Evolutionary conservation across 352 stramenopile species (phyloP), one percentile per base, ranked within the genome.

Genomic region (Globisporangium camurandrum): DNA sequence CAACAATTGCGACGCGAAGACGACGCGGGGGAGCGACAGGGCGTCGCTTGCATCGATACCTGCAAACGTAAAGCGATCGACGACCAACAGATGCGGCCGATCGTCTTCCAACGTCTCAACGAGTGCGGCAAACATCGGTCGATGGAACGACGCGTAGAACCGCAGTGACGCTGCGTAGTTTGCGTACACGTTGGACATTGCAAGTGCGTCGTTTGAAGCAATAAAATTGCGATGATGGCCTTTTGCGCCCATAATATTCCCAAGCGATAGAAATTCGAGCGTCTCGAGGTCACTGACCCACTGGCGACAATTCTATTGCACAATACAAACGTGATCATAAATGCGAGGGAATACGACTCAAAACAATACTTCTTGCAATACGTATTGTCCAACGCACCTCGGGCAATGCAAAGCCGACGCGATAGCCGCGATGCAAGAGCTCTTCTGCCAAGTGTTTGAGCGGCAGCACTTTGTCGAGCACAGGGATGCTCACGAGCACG

Each of bases 31-130:
- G n/a, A 93, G 48, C 9, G 66, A 46, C 24, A 90, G 58, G 23
- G 60, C 62, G 46, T 92, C 67, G 58, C 66, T 74, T 24, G 58
- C 76, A 45, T 90, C 81, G 44, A 91, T 69, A 28, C 77, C 85
- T 11, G 75, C 83, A 56, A 95, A 90, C 9, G 85, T 84, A 55
- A 87, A 89, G 49, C 85, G 67, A 44, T 95, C 83, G 20, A 89
- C 61, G 3, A 95, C 60, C 5, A 91, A 64, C 22, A 93, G 53
- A 20, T 80, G 57, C 16, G 83, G 83, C 5, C 69, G 67, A 47
- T 93, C 75, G 27, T 81, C 69, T 33, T 82, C 66, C 20, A 87
- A 64, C 31, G 84, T 67, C 28, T 87, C 68, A 5, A 83, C 19
- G 24, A 93, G 62, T 23, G 72, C 50, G 0, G 41, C 50, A 37